Evolutionary conservation across 2,329 filamentous ascomycete species (phyloP).

Genomic region (Orbilia javanica): DNA sequence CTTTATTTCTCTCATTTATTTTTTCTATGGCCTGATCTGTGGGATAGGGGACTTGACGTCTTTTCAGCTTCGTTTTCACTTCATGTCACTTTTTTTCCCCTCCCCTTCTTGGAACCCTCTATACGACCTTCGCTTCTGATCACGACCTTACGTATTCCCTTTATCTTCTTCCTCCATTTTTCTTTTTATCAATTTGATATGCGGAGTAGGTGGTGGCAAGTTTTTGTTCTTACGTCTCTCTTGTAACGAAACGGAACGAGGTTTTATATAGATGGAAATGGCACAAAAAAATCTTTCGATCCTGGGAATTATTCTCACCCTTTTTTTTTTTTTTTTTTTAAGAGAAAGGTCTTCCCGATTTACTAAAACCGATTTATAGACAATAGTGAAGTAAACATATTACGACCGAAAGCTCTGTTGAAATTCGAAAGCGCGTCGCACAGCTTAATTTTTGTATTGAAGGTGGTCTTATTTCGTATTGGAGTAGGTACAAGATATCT

Average conservation of each 20-base stretch:
- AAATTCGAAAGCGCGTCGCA: no score
- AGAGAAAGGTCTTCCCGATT: no score
- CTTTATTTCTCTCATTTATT: neutral
- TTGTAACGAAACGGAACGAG: conserved; percentile 28
- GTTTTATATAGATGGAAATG: conserved; percentile 20
- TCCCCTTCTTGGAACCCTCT: neutral
- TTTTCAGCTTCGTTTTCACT: conserved; percentile 44
- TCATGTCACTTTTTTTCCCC: conserved; percentile 12
- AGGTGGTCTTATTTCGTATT: no score
- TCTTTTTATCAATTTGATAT: neutral
- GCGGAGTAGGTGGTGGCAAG: conserved; percentile 23
- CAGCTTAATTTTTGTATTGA: no score
- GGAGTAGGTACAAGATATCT: no score
- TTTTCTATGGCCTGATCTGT: neutral
- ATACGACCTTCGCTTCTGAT: conserved; percentile 27
- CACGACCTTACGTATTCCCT: conserved; percentile 35
- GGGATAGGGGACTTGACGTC: conserved; percentile 48
- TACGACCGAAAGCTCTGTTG: no score
- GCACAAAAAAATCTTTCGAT: neutral
- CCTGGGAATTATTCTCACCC: neutral
- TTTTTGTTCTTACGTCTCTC: conserved; percentile 8
- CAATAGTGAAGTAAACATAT: no score
- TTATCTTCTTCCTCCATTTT: neutral
- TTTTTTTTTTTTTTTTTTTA: no score
- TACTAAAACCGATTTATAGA: no score